These are phyloP conservation scores for Lithohypha guttulata DNA, from an alignment of 2,329 filamentous ascomycete genomes.

Conservation along the genomic window DNA sequence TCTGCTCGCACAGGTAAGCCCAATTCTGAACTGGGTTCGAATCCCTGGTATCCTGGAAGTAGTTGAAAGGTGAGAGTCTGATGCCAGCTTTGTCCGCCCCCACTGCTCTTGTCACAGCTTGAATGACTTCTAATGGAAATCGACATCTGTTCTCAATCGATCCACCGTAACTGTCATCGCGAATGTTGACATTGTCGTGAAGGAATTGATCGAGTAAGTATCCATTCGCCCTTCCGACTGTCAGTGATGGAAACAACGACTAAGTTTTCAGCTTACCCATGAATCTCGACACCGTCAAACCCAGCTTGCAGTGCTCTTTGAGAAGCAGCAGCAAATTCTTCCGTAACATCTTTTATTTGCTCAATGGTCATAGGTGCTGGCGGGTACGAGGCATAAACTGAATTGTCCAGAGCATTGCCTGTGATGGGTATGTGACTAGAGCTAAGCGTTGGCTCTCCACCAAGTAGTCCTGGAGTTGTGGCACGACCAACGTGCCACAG, in stretches of 20 bases:
- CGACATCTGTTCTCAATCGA: slow-evolving; percentile 40
- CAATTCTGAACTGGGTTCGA: slow-evolving; percentile 54
- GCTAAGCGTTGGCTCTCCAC: slow-evolving; percentile 29
- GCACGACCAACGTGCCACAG: slow-evolving; percentile 38
- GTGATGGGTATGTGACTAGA: slow-evolving; percentile 29
- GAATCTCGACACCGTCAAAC: slow-evolving; percentile 44
- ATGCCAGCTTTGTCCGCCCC: slow-evolving; percentile 34
- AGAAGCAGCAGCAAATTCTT: slow-evolving; percentile 37
- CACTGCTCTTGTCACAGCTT: slow-evolving; percentile 33
- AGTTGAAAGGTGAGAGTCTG: slow-evolving; percentile 37
- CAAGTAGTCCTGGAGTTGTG: slow-evolving; percentile 34
- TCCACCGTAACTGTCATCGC: slow-evolving; percentile 42
- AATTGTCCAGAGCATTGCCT: background rate
- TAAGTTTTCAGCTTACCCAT: too few relatives aligned
- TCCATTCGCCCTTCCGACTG: slow-evolving; percentile 34
- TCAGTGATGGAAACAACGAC: too few relatives aligned
- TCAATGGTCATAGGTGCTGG: slow-evolving; percentile 27
- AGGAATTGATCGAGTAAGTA: slow-evolving; percentile 42
- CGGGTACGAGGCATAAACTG: slow-evolving; percentile 10
- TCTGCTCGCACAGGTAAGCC: slow-evolving; percentile 42
- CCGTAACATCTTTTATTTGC: slow-evolving; percentile 34
- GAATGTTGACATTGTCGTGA: slow-evolving; percentile 36
- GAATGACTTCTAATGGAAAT: slow-evolving; percentile 44
- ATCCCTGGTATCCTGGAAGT: slow-evolving; percentile 45
- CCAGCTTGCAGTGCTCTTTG: slow-evolving; percentile 44